Conservation (phyloP, 2,329 filamentous ascomycete genomes). For the Pseudocercospora vitis region DNA sequence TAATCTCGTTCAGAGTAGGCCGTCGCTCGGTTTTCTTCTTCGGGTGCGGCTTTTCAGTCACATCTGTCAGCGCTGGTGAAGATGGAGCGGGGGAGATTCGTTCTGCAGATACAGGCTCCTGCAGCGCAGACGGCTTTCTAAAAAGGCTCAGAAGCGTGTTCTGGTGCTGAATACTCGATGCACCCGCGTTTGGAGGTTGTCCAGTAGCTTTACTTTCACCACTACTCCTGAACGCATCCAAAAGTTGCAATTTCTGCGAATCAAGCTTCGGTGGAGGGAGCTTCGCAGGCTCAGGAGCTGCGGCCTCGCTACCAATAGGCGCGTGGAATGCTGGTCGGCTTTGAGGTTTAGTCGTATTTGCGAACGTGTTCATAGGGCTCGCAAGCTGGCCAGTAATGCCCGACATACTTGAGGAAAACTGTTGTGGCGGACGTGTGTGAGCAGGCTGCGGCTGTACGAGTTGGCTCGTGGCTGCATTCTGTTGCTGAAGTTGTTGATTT, state of each 20-base stretch:
- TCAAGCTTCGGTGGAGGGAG: slow-evolving; percentile 60
- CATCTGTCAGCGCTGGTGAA: slow-evolving; percentile 27
- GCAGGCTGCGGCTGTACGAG: slow-evolving; percentile 4
- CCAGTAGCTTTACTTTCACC: slow-evolving; percentile 10
- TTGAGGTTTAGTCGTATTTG: slow-evolving; percentile 9
- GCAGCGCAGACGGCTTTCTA: slow-evolving; percentile 33
- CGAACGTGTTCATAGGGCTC: slow-evolving; percentile 7
- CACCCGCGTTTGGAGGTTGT: slow-evolving; percentile 17
- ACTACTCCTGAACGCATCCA: slow-evolving; percentile 57
- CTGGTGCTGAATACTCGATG: slow-evolving; percentile 43
- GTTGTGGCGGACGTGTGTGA: too few relatives aligned
- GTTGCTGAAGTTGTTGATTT: slow-evolving; percentile 9
- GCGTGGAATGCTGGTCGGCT: slow-evolving; percentile 8
- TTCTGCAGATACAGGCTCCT: slow-evolving; percentile 5
- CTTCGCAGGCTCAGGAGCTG: slow-evolving; percentile 57
- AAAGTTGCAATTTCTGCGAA: slow-evolving; percentile 57
- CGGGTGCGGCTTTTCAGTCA: slow-evolving; percentile 19
- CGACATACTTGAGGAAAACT: not conserved
- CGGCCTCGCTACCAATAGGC: slow-evolving; percentile 42
- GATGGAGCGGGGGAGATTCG: slow-evolving; percentile 10
- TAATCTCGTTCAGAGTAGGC: slow-evolving; percentile 37
- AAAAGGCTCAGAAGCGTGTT: slow-evolving; percentile 50
- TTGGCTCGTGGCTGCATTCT: not conserved
- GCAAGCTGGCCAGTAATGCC: not conserved
- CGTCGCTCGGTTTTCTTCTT: slow-evolving; percentile 13